Conservation (phyloP, 1,284 basidiomycete genomes). For the Tilletia setariae region DNA sequence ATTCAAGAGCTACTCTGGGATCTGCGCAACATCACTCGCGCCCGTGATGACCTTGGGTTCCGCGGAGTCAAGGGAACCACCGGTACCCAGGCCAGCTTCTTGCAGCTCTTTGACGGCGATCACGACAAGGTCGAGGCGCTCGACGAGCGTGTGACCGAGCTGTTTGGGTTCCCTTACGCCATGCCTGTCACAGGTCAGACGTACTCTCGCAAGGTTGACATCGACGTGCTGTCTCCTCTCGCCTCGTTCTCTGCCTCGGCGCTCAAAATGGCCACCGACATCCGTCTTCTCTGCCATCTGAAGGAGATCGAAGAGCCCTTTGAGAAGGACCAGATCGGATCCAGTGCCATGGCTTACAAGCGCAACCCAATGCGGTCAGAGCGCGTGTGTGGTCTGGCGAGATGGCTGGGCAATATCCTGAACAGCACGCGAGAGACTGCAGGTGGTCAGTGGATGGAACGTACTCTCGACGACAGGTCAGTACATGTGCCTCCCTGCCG, state of each 20-base stretch:
- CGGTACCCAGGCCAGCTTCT: constrained; percentile 94
- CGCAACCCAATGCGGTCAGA: constrained; percentile 99
- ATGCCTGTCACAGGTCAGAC: constrained; percentile 99
- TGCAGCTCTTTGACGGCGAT: constrained; percentile 90
- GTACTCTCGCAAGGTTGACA: constrained; percentile 95
- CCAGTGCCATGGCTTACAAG: constrained; percentile 96
- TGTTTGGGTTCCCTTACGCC: constrained; percentile 86
- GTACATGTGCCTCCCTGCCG: background rate
- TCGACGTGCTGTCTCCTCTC: constrained; percentile 84
- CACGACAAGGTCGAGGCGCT: constrained; percentile 79
- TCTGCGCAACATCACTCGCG: constrained; percentile 84
- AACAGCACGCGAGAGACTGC: constrained; percentile 58
- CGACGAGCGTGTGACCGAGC: constrained; percentile 70
- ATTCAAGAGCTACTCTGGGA: constrained; percentile 93
- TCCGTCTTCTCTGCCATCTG: constrained; percentile 60
- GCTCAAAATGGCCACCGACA: constrained; percentile 96
- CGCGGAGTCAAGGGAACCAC: constrained; percentile 98
- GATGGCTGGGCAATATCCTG: constrained; percentile 65
- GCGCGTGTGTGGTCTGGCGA: constrained; percentile 87
- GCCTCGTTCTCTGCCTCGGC: constrained; percentile 91
- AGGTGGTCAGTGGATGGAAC: constrained; percentile 53
- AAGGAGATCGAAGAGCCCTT: constrained; percentile 98
- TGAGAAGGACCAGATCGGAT: constrained; percentile 97
- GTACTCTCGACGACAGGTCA: constrained; percentile 46
- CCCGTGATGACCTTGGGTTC: constrained; percentile 90